Evolutionary conservation across 169 alveolate genomes (phyloP).

Genomic region (Eimeria necatrix): DNA sequence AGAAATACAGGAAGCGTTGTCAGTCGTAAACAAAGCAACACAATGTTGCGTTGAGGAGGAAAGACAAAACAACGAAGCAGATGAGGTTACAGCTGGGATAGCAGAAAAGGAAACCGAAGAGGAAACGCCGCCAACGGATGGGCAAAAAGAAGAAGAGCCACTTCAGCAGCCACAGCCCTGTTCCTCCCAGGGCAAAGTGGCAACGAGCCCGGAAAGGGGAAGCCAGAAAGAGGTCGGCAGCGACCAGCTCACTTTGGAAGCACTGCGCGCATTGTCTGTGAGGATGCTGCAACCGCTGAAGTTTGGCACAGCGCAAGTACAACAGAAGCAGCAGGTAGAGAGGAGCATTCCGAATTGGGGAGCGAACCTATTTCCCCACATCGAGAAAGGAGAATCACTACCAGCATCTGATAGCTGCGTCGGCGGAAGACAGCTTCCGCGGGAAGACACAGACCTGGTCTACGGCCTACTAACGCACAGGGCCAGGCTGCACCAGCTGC

Average conservation of each 20-base stretch:
- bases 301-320: background rate
- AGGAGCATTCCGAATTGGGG: background rate
- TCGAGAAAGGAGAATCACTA: background rate
- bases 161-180: background rate
- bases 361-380: background rate
- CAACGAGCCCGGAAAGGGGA: background rate
- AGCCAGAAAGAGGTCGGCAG: background rate
- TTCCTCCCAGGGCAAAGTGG: background rate
- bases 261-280: background rate
- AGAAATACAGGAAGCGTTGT: background rate
- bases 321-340: background rate
- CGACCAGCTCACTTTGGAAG: constrained; percentile 5
- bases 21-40: background rate
- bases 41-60: background rate
- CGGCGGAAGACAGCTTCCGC: background rate
- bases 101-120: background rate
- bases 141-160: background rate
- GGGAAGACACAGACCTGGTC: constrained; percentile 4
- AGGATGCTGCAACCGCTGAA: constrained; percentile 11
- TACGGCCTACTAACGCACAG: background rate
- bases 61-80: background rate
- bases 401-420: background rate
- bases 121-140: background rate
- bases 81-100: background rate
- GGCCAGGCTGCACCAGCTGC: constrained; percentile 53